Base-by-base conservation (phyloP, 2,329 filamentous ascomycete species). In the Whalleya microplaca region DNA sequence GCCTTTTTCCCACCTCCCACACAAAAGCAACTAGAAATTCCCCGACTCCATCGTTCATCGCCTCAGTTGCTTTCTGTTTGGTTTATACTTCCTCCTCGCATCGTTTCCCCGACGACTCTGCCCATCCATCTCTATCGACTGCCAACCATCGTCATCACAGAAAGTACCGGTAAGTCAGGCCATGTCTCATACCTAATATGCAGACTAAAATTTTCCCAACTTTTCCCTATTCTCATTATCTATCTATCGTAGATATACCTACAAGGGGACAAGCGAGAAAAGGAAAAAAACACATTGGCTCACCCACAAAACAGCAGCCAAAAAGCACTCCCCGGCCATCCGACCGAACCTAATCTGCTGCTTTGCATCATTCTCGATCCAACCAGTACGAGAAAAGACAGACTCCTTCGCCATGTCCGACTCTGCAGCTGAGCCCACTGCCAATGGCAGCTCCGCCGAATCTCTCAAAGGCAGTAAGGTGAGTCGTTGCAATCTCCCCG, bases 401-500 rank as follows among this genome's bases (percentile, higher is more conserved):
- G 12, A 43, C 8, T 5, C 27, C 44, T 20, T 64, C 64, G 67
- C 64, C 66, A 80, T 80, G 77, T 73, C 78, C 58, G 75, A 78
- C 66, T 70, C 73, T 65, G 72, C 73, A 64, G 65, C 70, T 63
- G 67, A 72, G 55, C 66, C 68, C 27, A 67, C 73, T 68, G 70
- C 73, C 72, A 82, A 82, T 72, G 80, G 79, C 70, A 74, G 66
- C 65, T 75, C 78, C 65, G 71, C 78, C 60, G 73, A 81, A 63
- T 69, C 73, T 63, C 73, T 81, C 68, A 83, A 82, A 72, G 75
- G 71, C 68, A 83, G 82, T 84, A 76, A 75, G 82, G 81, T 82
- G 67, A 55, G 78, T 75, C 58, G 54, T 49, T 49, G 52, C 23
- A 48, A 41, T 27, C 21, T 43, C n/a, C n/a, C n/a, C n/a, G n/a